These are phyloP conservation scores for Yamadazyma jaroonii DNA, from an alignment of 1,139 yeast species.

Conservation along the genomic window DNA sequence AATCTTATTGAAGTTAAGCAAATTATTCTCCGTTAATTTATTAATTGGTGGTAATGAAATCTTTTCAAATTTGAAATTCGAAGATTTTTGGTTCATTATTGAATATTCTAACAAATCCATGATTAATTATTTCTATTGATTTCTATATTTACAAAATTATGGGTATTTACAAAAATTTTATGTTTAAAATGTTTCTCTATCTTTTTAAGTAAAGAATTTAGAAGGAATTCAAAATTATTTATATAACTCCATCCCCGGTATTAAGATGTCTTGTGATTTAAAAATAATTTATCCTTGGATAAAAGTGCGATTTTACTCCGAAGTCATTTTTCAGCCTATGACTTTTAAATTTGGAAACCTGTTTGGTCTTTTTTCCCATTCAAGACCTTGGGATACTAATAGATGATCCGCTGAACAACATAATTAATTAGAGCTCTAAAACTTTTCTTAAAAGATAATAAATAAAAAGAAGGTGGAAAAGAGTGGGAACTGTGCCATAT, in stretches of 20 bases:
- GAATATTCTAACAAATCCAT: conserved; percentile 29
- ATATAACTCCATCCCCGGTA: conserved; percentile 4
- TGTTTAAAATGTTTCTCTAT: not conserved
- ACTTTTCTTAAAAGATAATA: too few relatives aligned
- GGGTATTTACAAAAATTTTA: not conserved
- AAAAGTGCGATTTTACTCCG: conserved; percentile 3
- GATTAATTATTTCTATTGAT: not conserved
- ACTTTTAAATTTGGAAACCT: too few relatives aligned
- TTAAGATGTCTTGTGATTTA: conserved; percentile 3
- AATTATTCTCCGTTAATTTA: conserved; percentile 18
- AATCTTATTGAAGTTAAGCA: conserved; percentile 8
- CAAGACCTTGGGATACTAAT: too few relatives aligned
- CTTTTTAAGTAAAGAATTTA: not conserved
- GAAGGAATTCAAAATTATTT: not conserved
- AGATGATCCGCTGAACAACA: too few relatives aligned
- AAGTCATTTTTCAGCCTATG: not conserved
- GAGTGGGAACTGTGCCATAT: not conserved
- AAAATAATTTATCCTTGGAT: conserved; percentile 3
- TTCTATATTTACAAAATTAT: not conserved
- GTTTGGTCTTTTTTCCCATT: too few relatives aligned
- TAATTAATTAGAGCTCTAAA: too few relatives aligned
- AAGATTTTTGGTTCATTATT: conserved; percentile 25
- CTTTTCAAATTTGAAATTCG: conserved; percentile 9
- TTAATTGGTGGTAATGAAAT: conserved; percentile 18
- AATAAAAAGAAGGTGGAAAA: not conserved